phyloP scores from a whole-genome alignment of 148 eudicot species.

The Mesembryanthemum crystallinum region DNA sequence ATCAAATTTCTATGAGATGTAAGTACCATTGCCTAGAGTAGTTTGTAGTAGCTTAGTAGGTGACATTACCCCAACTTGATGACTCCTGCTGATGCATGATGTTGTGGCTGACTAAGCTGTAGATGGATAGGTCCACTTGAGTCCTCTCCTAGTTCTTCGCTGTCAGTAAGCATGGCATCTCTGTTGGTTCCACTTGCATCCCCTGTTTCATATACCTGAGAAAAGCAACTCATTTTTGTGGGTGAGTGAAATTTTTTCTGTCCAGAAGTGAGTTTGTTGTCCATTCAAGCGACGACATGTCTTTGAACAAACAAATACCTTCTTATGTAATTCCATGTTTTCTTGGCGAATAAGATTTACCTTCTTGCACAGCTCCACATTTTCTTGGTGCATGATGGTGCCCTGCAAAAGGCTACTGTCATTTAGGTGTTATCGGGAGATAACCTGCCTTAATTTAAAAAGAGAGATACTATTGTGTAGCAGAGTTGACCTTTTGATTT shows the following conservation, averaged over 20 bases:
- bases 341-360: conserved; percentile 52
- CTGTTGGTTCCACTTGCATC: conserved; percentile 26
- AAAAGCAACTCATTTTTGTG: conserved; percentile 1
- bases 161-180: conserved; percentile 24
- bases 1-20: conserved; percentile 13
- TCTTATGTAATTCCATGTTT: conserved; percentile 44
- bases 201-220: conserved; percentile 33
- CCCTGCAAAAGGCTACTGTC: conserved; percentile 41
- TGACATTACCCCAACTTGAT: conserved; percentile 44
- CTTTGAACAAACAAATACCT: conserved; percentile 33
- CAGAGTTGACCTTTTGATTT: conserved; percentile 47
- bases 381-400: conserved; percentile 61
- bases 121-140: conserved; percentile 25
- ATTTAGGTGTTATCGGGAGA: conserved; percentile 3
- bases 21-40: neutral
- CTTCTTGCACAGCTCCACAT: conserved; percentile 61
- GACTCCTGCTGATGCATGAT: conserved; percentile 17
- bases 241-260: neutral
- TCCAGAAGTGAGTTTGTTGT: neutral
- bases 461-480: neutral
- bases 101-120: conserved; percentile 35
- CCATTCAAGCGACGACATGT: neutral
- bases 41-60: neutral
- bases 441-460: conserved; percentile 11
- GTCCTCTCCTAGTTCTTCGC: conserved; percentile 14